Conservation (phyloP, 352 stramenopile species). For the Phytopythium oedochilum region DNA sequence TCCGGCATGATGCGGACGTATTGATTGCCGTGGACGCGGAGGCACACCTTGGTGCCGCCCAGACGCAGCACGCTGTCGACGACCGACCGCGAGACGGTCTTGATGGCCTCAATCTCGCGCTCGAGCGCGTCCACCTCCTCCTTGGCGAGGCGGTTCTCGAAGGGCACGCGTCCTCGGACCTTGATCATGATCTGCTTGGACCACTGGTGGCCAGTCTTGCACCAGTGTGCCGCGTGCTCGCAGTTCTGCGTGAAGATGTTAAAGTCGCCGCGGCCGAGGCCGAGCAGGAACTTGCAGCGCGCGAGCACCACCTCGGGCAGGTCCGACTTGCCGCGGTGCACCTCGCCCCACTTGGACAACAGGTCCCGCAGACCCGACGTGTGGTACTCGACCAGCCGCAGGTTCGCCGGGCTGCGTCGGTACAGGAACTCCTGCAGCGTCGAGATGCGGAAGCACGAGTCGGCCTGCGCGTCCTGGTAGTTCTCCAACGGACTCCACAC, state of each 20-base stretch:
- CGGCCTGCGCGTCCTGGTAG: slow-evolving; percentile 51
- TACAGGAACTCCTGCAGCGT: slow-evolving; percentile 69
- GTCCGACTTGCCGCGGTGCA: slow-evolving; percentile 65
- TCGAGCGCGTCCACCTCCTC: slow-evolving; percentile 65
- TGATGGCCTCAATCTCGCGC: slow-evolving; percentile 61
- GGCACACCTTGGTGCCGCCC: slow-evolving; percentile 39
- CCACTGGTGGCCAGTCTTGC: slow-evolving; percentile 74
- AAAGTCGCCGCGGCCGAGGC: slow-evolving; percentile 63
- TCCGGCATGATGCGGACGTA: slow-evolving; percentile 45
- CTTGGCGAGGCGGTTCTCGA: slow-evolving; percentile 49
- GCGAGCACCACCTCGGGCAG: slow-evolving; percentile 69
- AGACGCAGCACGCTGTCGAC: slow-evolving; percentile 59
- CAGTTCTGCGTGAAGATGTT: slow-evolving; percentile 83
- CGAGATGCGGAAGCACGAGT: slow-evolving; percentile 77
- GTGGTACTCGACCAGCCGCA: slow-evolving; percentile 73
- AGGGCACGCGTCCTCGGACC: slow-evolving; percentile 47
- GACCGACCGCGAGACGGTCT: slow-evolving; percentile 44
- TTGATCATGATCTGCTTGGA: slow-evolving; percentile 64
- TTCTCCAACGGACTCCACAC: slow-evolving; percentile 62
- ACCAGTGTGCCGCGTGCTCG: slow-evolving; percentile 78
- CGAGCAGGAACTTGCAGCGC: slow-evolving; percentile 69
- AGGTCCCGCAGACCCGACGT: slow-evolving; percentile 63
- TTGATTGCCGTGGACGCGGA: slow-evolving; percentile 57
- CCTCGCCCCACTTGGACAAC: slow-evolving; percentile 64
- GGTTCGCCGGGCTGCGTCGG: slow-evolving; percentile 33